Conservation (phyloP, 768 basidiomycete genomes). For the Lentinula detonsa region DNA sequence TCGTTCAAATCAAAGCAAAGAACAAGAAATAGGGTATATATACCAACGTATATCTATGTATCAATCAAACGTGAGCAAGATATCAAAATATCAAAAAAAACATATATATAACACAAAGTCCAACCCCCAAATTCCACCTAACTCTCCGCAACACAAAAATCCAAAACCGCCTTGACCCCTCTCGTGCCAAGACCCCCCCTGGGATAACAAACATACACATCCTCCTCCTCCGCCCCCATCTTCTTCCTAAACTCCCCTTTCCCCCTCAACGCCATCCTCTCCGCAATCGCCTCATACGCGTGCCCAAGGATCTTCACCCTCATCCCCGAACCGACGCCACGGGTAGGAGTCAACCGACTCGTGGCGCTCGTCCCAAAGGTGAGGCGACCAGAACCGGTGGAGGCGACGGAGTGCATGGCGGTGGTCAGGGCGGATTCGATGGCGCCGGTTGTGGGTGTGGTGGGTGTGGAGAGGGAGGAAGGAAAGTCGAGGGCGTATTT, state of each 20-base stretch:
- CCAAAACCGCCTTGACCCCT: slow-evolving; percentile 1
- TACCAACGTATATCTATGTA: too few relatives aligned
- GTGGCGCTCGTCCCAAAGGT: not conserved
- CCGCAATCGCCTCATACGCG: slow-evolving; percentile 2
- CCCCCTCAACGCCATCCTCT: not conserved
- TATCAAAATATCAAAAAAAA: too few relatives aligned
- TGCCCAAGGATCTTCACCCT: not conserved
- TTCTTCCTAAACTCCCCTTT: slow-evolving; percentile 5
- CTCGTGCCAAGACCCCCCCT: not conserved
- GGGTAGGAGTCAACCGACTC: not conserved
- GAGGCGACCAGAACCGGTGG: not conserved
- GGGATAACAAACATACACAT: slow-evolving; percentile 1
- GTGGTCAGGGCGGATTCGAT: not conserved
- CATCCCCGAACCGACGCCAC: not conserved
- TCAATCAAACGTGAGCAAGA: too few relatives aligned
- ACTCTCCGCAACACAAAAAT: not conserved
- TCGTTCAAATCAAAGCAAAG: too few relatives aligned
- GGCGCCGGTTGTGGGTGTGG: not conserved
- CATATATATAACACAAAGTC: too few relatives aligned
- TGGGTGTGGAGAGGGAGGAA: not conserved
- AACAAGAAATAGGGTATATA: too few relatives aligned
- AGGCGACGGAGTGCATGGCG: not conserved
- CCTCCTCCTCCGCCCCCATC: slow-evolving; percentile 5
- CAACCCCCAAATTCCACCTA: not conserved
- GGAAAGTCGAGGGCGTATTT: slow-evolving; percentile 6